Base-by-base conservation (phyloP, 2,329 filamentous ascomycete genomes). In the Cordyceps farinosa region DNA sequence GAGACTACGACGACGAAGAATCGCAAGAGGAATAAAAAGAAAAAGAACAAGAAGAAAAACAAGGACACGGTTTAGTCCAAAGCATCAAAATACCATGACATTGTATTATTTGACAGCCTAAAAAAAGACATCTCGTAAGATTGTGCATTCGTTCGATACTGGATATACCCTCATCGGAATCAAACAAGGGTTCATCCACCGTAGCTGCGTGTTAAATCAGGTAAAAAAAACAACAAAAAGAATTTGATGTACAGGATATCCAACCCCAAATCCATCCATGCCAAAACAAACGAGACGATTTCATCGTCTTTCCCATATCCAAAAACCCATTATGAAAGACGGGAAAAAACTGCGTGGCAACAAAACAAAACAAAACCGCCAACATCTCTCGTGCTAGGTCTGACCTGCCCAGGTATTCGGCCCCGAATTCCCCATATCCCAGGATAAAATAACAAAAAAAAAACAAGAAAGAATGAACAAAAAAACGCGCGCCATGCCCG, bases 21-120 rank as follows among this genome's bases (percentile, higher is more conserved):
- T 67, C 68, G 68, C 61, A 63, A 62, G 60, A 62, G 38, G 61
- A 65, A 58, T 32, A 64, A 61, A 52, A 63, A 66, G 61, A 63
- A 68, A 65, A 66, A 66, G 51, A 69, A 53, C 65, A 67, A 55
- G 63, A 56, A 59, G 47, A 48, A 34, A 59, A 2, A 1, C 8
- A 34, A 11, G 13, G 5, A 32, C 15, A 8, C 3, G 22, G 22
- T 22, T 22, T 22, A n/a, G 30, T 32, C 10, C 2, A 5, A n/a
- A 29, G 15, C 38, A 5, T 32, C 3, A 29, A 44, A 22, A 30
- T 44, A 29, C 7, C n/a, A 44, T 44, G 2, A 13, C 27, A 30
- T 1, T 40, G 10, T 15, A 40, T 40, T 15, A 40, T 17, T 40
- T 13, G 15, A 40, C 38, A 40, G 10, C 38, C 22, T 13, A 7